Base-by-base conservation (phyloP, 225 moss, liverwort and hornwort species). In the Neckera pumila region DNA sequence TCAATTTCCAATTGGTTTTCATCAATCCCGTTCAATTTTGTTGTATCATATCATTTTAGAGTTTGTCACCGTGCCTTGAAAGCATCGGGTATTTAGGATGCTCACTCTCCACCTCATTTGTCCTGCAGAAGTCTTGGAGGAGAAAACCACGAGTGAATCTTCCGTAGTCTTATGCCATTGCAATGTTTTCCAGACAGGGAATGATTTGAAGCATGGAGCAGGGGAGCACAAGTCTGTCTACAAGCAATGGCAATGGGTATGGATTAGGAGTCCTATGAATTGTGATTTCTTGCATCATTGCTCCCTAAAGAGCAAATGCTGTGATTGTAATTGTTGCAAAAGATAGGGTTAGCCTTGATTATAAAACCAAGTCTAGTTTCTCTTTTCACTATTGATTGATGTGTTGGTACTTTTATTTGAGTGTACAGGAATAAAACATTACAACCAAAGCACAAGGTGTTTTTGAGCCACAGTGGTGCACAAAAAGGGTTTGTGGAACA, bases 101-200 rank as follows among this genome's bases (percentile, higher is more conserved):
- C 20, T 33, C 12, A 75, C 20, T 49, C 18, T 49, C 2, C 2
- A 75, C 12, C 75, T 49, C 0, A 18, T 49, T 49, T 49, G 33
- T 33, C 7, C 0, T 19, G 2, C 2, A 45, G 8, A 45, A 45
- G 45, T 45, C 45, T 45, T 45, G 45, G 45, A 30, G 6, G 14
- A 30, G 47, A 74, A 31, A 2, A 49, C 4, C 2, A 3, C 4
- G 1, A 51, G 5, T 23, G 14, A 56, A 14, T n/a, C 25, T n/a
- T 11, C 0, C 16, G 0, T 11, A 78, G 0, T 10, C 11, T 25
- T 7, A 3, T 56, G 56, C 16, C 7, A 0, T 17, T 4, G 7
- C 2, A 3, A 26, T 78, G 16, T n/a, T 20, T 10, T 17, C 11
- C 4, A 38, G 4, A 26, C 7, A 0, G 26, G 9, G 36, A 78